A percentile compares a stretch with the other conserved stretches of the same genome.
These are phyloP conservation scores for Eimeria praecox DNA, from an alignment of 169 alveolate genomes.

Conservation along the genomic window DNA sequence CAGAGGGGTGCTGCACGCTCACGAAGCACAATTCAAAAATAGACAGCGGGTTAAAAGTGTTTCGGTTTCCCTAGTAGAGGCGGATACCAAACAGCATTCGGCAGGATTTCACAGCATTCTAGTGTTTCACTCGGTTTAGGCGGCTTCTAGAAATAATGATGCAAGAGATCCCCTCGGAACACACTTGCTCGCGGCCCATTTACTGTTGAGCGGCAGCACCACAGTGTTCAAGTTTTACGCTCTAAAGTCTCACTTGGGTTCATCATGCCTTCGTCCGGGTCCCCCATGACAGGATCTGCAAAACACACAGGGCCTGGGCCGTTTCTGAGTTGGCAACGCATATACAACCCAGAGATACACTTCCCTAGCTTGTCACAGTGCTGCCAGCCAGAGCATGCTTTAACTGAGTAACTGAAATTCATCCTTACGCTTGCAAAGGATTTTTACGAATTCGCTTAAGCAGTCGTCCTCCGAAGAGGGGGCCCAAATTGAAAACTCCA, in stretches of 20 bases:
- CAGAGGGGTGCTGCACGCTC: constrained; percentile 65
- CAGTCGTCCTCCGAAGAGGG: constrained; percentile 58
- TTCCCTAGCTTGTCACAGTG: neutral
- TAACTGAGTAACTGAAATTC: neutral
- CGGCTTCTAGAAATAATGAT: neutral
- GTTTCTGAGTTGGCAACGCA: neutral
- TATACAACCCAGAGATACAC: neutral
- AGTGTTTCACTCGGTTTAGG: neutral
- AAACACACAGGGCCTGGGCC: neutral
- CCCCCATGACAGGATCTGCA: constrained; percentile 35
- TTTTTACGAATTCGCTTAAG: neutral
- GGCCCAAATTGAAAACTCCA: constrained; percentile 39
- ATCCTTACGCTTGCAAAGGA: constrained; percentile 70
- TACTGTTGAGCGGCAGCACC: neutral
- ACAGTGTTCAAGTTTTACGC: neutral
- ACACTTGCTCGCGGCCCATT: neutral
- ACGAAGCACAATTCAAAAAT: neutral
- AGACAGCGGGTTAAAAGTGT: neutral
- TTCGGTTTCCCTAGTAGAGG: neutral
- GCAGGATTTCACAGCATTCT: neutral
- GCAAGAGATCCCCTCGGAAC: neutral
- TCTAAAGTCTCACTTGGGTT: constrained; percentile 31
- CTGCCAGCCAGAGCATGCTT: neutral
- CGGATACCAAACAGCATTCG: neutral
- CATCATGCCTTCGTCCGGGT: constrained; percentile 72